A percentile compares a stretch with the other conserved stretches of the same genome.
Evolutionary conservation across 257 asterid species (phyloP).

Genomic region (Scutellaria minor): DNA sequence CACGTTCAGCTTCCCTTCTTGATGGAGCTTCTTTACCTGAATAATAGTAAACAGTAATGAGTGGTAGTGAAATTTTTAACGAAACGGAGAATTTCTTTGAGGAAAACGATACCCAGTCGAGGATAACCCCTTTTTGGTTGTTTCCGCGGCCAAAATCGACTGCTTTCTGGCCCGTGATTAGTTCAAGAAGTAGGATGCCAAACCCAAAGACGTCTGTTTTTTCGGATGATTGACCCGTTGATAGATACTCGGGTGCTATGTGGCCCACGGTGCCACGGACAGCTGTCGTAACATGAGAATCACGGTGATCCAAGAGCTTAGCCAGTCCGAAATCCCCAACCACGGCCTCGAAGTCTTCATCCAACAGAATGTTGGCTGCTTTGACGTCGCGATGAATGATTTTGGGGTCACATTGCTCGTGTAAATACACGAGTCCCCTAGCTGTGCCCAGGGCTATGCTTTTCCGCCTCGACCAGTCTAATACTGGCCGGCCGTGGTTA

Average conservation of each 20-base stretch:
- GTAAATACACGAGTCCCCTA: conserved; percentile 83
- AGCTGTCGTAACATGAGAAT: conserved; percentile 93
- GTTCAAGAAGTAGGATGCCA: conserved; percentile 87
- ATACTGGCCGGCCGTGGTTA: conserved; percentile 70
- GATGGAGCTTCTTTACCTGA: conserved; percentile 86
- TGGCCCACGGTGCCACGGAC: conserved; percentile 98
- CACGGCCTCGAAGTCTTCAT: conserved; percentile 93
- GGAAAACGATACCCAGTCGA: conserved; percentile 67
- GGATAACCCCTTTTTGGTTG: conserved; percentile 82
- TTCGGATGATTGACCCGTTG: conserved; percentile 92
- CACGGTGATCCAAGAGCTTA: conserved; percentile 86
- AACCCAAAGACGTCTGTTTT: conserved; percentile 93
- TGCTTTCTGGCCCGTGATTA: conserved; percentile 89
- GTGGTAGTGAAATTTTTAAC: too few species aligned
- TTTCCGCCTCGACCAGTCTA: conserved; percentile 86
- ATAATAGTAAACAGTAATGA: not conserved
- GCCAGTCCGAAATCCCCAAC: conserved; percentile 97
- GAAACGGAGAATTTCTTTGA: too few species aligned
- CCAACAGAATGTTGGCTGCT: conserved; percentile 92
- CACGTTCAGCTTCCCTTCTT: conserved; percentile 66
- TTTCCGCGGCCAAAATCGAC: conserved; percentile 81
- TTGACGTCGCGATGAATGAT: conserved; percentile 93
- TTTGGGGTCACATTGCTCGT: conserved; percentile 94
- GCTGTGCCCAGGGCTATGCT: conserved; percentile 87
- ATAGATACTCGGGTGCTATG: conserved; percentile 89